Conservation (phyloP, 2,329 filamentous ascomycete genomes). For the Camptophora hylomeconis region DNA sequence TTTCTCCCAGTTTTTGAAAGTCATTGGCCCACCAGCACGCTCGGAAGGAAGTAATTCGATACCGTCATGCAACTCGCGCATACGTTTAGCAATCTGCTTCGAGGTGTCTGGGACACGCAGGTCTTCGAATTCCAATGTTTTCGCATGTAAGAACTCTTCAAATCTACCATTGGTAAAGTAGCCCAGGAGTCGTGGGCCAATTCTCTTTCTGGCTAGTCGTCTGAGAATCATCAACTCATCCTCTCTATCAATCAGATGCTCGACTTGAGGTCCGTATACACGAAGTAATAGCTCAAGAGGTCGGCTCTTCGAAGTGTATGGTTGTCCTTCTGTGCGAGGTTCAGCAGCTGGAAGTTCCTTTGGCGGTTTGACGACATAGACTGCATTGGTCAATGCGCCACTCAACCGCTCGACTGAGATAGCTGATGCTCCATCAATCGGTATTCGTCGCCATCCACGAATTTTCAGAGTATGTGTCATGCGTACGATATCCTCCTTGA, state of each 20-base stretch:
- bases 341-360: slow-evolving; percentile 19
- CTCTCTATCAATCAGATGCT: slow-evolving; percentile 88
- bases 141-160: slow-evolving; percentile 83
- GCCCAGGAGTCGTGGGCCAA: slow-evolving; percentile 79
- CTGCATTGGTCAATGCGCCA: slow-evolving; percentile 88
- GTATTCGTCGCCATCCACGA: slow-evolving; percentile 81
- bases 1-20: slow-evolving; percentile 90
- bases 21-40: slow-evolving; percentile 61
- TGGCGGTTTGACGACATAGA: slow-evolving; percentile 85
- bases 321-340: slow-evolving; percentile 11
- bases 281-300: slow-evolving; percentile 66
- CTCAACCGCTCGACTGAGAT: slow-evolving; percentile 44
- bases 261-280: slow-evolving; percentile 88
- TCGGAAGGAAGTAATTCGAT: slow-evolving; percentile 75
- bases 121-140: slow-evolving; percentile 62
- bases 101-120: slow-evolving; percentile 72
- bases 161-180: slow-evolving; percentile 93
- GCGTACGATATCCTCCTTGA: slow-evolving; percentile 86
- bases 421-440: slow-evolving; percentile 33
- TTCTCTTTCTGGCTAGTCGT: slow-evolving; percentile 78
- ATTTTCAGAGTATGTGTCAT: slow-evolving; percentile 77
- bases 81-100: slow-evolving; percentile 88
- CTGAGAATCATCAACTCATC: slow-evolving; percentile 76
- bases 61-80: slow-evolving; percentile 90
- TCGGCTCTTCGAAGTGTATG: slow-evolving; percentile 9